Evolutionary conservation across 2,329 filamentous ascomycete species (phyloP), one percentile per base, ranked within the genome.

Genomic region (Colletotrichum sp.): DNA sequence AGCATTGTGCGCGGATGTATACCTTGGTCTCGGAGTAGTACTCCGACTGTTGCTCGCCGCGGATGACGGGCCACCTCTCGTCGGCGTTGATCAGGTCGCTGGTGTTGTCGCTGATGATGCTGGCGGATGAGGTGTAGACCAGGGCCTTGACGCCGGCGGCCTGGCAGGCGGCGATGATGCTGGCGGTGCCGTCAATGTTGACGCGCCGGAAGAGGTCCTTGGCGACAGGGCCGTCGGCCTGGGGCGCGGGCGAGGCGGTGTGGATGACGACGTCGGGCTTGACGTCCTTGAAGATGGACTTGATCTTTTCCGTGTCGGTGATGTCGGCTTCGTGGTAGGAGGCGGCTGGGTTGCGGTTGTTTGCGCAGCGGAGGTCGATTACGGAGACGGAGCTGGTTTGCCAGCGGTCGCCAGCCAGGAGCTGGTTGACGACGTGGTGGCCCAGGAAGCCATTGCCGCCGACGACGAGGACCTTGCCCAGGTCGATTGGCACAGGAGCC

Each of bases 21-120:
- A 94, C 95, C 92, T 98, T 99, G 16, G 95, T 98, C 86, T 96
- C 93, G 34, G 96, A 96, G 85, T 99, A 99, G 85, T 95, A 95
- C 84, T 96, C 94, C 71, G 88, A 89, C 85, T 96, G 93, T 79
- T 92, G 86, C 75, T 90, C 90, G 36, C 95, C 95, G 63, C 92
- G 89, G 68, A 97, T 93, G 66, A 94, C 90, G 32, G 95, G 95
- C 90, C 94, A 95, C 63, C 90, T 88, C 88, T 99, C 96, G 84
- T 96, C 94, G 78, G 95, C 95, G 83, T 98, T 96, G 83, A 93
- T 90, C 83, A 98, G 90, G 83, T 98, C 95, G 76, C 87, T 91
- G 77, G 90, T 88, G 80, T 96, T 96, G 85, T 99, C 96, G 82
- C 95, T 94, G 78, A 98, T 89, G 77, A 98, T 94, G 76, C 95